Percentiles rank a stretch among this genome's conserved stretches.
phyloP scores from a whole-genome alignment of 306 rosid genomes.

The Trifolium dubium region DNA sequence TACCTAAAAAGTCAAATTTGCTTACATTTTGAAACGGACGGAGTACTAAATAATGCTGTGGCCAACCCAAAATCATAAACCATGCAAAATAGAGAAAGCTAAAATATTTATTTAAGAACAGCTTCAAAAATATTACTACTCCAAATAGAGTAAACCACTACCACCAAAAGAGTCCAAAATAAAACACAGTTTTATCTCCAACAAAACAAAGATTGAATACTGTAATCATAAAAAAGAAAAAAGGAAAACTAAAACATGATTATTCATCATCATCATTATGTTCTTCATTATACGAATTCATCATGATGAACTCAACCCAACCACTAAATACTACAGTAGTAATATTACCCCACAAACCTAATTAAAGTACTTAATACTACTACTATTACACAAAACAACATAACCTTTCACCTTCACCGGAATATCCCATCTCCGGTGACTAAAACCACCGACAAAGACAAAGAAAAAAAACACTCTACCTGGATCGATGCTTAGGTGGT shows the following conservation, averaged over 20 bases:
- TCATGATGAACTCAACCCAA: constrained; percentile 25
- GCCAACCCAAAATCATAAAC: not conserved
- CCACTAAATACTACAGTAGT: not conserved
- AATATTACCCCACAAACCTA: constrained; percentile 19
- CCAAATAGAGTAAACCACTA: too few relatives aligned
- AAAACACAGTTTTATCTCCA: too few relatives aligned
- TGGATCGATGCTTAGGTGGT: constrained; percentile 52
- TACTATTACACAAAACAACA: not conserved
- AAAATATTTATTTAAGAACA: not conserved
- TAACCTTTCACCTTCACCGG: constrained; percentile 38
- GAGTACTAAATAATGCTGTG: not conserved
- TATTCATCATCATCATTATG: constrained; percentile 17
- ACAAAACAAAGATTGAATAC: too few relatives aligned
- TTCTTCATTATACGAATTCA: not conserved
- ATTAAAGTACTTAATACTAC: not conserved
- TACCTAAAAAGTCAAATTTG: too few relatives aligned
- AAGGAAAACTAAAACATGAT: not conserved
- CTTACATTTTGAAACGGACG: too few relatives aligned
- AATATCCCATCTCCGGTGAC: constrained; percentile 38
- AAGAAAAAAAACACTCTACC: constrained; percentile 32
- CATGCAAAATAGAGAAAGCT: not conserved
- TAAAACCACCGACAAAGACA: constrained; percentile 9
- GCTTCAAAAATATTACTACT: too few relatives aligned
- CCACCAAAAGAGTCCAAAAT: too few relatives aligned
- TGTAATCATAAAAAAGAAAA: not conserved